Evolutionary conservation across 345 rosid species (phyloP).

Genomic region (Psidium guajava): DNA sequence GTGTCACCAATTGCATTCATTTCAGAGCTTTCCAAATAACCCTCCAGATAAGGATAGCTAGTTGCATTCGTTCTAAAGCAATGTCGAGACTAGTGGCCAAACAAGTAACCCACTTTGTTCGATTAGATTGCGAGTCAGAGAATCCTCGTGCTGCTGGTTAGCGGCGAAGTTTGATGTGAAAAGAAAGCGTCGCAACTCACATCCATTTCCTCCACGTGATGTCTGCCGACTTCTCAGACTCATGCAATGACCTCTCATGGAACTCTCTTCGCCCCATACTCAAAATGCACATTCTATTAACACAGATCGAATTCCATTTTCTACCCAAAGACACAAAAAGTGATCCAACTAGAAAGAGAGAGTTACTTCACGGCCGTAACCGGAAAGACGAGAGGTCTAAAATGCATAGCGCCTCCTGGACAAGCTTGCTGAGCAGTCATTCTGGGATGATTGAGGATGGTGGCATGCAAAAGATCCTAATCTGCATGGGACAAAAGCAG

Average conservation of each 20-base stretch:
- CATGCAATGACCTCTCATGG: neutral
- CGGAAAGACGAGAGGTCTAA: neutral
- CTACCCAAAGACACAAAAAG: neutral
- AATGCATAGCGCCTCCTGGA: slow-evolving; percentile 55
- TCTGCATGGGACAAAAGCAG: slow-evolving; percentile 23
- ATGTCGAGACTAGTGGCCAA: neutral
- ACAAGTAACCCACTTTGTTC: neutral
- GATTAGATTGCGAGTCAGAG: neutral
- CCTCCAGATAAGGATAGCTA: neutral
- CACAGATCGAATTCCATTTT: neutral
- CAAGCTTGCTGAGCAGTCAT: slow-evolving; percentile 91
- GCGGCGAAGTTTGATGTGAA: neutral
- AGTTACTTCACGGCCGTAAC: neutral
- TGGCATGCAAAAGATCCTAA: slow-evolving; percentile 92
- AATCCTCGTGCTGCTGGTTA: neutral
- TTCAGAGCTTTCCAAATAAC: neutral
- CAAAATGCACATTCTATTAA: neutral
- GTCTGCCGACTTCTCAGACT: neutral
- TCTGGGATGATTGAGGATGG: slow-evolving; percentile 95
- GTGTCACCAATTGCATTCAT: neutral
- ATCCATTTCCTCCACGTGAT: neutral
- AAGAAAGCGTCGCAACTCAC: neutral
- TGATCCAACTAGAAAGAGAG: neutral
- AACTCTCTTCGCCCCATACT: neutral
- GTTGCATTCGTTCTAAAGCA: neutral